Evolutionary conservation across 495 filamentous ascomycete genomes (phyloP), one percentile per base, ranked within the genome.

Genomic region (Cetradonia linearis): DNA sequence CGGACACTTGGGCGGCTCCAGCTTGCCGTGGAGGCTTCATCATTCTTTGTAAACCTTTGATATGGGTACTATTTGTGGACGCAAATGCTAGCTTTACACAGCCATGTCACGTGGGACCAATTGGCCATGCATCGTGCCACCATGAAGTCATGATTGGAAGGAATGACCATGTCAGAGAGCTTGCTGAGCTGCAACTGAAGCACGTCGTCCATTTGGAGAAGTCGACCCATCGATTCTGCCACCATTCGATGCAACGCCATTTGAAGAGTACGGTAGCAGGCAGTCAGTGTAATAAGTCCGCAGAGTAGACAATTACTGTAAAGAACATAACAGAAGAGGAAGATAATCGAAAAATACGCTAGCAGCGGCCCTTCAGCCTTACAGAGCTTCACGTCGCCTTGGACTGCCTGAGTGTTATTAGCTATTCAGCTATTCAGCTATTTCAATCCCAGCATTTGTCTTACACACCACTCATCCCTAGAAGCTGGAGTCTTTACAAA

Each of bases 361-460:
- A 49, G 36, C 44, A 47, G 9, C 10, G 25, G 44, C 37, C 20
- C 34, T n/a, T 60, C 58, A 53, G 58, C 58, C 58, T 27, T 60
- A 60, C 46, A 11, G 36, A 58, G 54, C 42, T 18, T 62, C 60
- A 62, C 60, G 60, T 62, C 55, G 54, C 60, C 55, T 36, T 56
- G 11, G 55, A 58, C 55, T 62, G 60, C 60, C 60, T 61, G 37
- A n/a, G n/a, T n/a, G n/a, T n/a, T n/a, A n/a, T n/a, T n/a, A n/a
- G n/a, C n/a, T 46, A 46, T n/a, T 18, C 0, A 20, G 8, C 42
- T 46, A 46, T 58, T 31, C 18, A 23, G 7, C 55, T 47, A 6
- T 9, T 34, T 30, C 27, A 20, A 5, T 6, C 33, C 20, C 20
- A n/a, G 44, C 25, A 42, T n/a, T 36, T 31, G 4, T 23, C 16